A percentile compares a stretch with the other conserved stretches of the same genome.
These are phyloP conservation scores for Claviceps fusiformis DNA, from an alignment of 2,329 filamentous ascomycete genomes.

Conservation along the genomic window DNA sequence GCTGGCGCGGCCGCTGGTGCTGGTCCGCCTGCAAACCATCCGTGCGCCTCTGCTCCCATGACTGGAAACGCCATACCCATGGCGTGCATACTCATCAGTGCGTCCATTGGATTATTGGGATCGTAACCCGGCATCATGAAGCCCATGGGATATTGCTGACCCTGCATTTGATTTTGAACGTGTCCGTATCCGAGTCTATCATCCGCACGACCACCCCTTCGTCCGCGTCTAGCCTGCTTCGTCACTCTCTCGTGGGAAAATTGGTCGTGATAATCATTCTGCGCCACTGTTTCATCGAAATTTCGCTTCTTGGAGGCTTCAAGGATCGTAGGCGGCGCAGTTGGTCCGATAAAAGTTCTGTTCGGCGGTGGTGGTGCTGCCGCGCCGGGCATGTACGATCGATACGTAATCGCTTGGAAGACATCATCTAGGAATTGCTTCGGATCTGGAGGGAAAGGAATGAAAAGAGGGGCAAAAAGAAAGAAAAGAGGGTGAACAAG, in stretches of 20 bases:
- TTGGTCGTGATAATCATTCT: not conserved
- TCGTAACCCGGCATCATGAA: conserved; percentile 33
- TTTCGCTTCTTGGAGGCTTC: conserved; percentile 21
- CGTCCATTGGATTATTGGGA: conserved; percentile 46
- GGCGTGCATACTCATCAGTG: conserved; percentile 47
- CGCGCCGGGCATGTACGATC: conserved; percentile 45
- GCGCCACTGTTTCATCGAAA: conserved; percentile 18
- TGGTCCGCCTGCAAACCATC: conserved; percentile 1
- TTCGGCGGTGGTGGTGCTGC: conserved; percentile 22
- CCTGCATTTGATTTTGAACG: conserved; percentile 1
- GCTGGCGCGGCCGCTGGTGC: too few species aligned
- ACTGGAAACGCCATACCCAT: conserved; percentile 30
- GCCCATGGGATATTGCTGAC: conserved; percentile 6
- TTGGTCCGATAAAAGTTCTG: not conserved
- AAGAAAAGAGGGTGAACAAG: not conserved
- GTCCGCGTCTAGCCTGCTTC: conserved; percentile 49
- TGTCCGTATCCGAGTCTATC: conserved; percentile 6
- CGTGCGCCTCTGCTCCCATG: conserved; percentile 24
- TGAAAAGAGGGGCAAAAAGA: too few species aligned
- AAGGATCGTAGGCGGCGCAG: not conserved
- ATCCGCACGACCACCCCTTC: conserved; percentile 16
- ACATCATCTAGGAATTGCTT: conserved; percentile 55
- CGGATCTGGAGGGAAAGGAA: conserved; percentile 14
- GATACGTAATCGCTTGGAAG: conserved; percentile 50
- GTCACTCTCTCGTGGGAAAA: conserved; percentile 23